Conservation (phyloP, 2,329 filamentous ascomycete species). For the Ophiocordyceps camponoti-leonardi region DNA sequence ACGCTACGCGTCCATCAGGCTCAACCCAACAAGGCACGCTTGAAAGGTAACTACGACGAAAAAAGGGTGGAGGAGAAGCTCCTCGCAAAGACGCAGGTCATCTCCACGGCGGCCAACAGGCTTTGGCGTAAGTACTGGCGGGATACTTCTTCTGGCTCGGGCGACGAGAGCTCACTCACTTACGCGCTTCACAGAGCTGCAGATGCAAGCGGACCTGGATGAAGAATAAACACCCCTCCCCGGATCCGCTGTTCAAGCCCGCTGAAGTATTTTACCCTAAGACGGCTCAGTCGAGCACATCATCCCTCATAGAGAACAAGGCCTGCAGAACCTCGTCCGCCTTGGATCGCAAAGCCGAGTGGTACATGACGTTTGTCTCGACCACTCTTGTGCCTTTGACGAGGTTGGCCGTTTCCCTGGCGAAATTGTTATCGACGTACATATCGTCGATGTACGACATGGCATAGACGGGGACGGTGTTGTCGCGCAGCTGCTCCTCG, state of each 20-base stretch:
- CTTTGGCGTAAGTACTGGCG: conserved; percentile 34
- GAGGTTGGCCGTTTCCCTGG: conserved; percentile 53
- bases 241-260: background rate
- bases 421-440: conserved; percentile 71
- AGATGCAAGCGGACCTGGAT: conserved; percentile 32
- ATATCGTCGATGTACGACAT: conserved; percentile 76
- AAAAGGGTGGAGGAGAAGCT: conserved; percentile 49
- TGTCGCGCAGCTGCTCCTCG: conserved; percentile 50
- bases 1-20: conserved; percentile 22
- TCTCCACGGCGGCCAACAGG: conserved; percentile 49
- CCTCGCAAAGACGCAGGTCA: conserved; percentile 47
- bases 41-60: conserved; percentile 35
- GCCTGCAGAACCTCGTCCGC: conserved; percentile 61
- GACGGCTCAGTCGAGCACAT: conserved; percentile 33
- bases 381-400: conserved; percentile 67
- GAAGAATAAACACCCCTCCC: conserved; percentile 19
- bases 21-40: conserved; percentile 46
- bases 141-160: background rate
- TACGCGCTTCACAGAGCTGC: conserved; percentile 18
- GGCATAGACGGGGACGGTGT: conserved; percentile 73
- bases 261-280: background rate
- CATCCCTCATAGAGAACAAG: conserved; percentile 62
- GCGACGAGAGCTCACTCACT: background rate
- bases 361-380: conserved; percentile 75
- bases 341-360: conserved; percentile 61